Conservation (phyloP, 768 basidiomycete species). For the Kwoniella pini region DNA sequence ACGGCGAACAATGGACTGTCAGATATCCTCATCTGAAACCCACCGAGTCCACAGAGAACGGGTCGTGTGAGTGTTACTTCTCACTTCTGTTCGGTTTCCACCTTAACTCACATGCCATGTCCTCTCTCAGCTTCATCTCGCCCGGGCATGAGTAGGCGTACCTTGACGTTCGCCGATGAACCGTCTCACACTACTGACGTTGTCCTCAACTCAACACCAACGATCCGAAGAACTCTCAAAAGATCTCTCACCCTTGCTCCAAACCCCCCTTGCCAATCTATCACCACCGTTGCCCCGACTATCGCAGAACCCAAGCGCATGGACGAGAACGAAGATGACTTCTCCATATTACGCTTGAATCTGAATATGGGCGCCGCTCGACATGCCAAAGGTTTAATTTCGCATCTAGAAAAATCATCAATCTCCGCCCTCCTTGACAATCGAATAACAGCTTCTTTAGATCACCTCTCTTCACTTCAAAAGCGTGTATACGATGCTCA, state of each 20-base stretch:
- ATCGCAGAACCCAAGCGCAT: constrained; percentile 51
- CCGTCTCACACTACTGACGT: constrained; percentile 69
- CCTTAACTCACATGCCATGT: constrained; percentile 20
- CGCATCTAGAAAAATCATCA: constrained; percentile 87
- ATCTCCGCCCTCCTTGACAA: constrained; percentile 90
- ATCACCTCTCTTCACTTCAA: constrained; percentile 80
- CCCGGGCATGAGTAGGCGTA: constrained; percentile 60
- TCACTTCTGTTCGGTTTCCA: neutral
- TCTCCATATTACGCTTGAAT: constrained; percentile 87
- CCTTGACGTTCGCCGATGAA: constrained; percentile 83
- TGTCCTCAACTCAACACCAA: constrained; percentile 59
- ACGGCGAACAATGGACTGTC: constrained; percentile 81
- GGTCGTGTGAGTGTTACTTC: constrained; percentile 15
- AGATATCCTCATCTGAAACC: constrained; percentile 73
- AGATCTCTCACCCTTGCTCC: constrained; percentile 62
- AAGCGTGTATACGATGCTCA: constrained; percentile 85
- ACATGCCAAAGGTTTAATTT: constrained; percentile 68
- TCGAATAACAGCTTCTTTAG: constrained; percentile 69
- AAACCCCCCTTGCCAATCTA: constrained; percentile 15
- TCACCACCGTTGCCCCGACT: constrained; percentile 1
- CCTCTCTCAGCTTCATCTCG: constrained; percentile 32
- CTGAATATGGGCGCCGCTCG: constrained; percentile 79
- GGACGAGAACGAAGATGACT: constrained; percentile 60
- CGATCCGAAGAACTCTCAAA: constrained; percentile 57
- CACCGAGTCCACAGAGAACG: constrained; percentile 3